A percentile compares a stretch with the other conserved stretches of the same genome.
Evolutionary conservation across 768 basidiomycete species (phyloP).

Genomic region (Sistotremastrum niveocremeum): DNA sequence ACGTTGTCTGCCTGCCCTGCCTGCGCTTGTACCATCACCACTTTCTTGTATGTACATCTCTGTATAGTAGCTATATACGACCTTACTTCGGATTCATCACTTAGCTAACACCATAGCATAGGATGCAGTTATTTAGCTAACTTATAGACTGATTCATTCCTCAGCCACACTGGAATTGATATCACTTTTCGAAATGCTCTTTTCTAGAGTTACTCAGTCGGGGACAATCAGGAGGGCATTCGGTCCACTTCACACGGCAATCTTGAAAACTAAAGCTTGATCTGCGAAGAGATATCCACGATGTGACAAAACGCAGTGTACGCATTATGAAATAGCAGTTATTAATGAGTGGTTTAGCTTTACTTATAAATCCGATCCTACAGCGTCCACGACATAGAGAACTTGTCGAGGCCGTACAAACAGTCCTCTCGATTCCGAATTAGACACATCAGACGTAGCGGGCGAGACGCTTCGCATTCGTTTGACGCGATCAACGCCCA

Average conservation of each 20-base stretch:
- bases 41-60: no score
- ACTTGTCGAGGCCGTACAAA: constrained; percentile 83
- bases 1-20: no score
- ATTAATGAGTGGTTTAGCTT: constrained; percentile 9
- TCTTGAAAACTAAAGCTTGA: neutral
- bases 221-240: no score
- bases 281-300: neutral
- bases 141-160: no score
- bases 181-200: no score
- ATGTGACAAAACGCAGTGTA: neutral
- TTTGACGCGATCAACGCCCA: constrained; percentile 35
- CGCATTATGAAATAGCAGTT: neutral
- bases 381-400: constrained; percentile 75
- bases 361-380: constrained; percentile 42
- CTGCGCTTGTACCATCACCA: no score
- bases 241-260: neutral
- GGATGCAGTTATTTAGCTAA: no score
- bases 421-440: constrained; percentile 53
- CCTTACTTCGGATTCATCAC: no score
- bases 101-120: no score
- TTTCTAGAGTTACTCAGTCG: no score
- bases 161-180: no score
- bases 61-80: no score
- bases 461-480: constrained; percentile 59
- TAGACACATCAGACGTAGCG: constrained; percentile 41